Percentiles rank a stretch among this genome's conserved stretches.
Conservation (phyloP, 2,329 filamentous ascomycete genomes). For the Leptographium procerum region DNA sequence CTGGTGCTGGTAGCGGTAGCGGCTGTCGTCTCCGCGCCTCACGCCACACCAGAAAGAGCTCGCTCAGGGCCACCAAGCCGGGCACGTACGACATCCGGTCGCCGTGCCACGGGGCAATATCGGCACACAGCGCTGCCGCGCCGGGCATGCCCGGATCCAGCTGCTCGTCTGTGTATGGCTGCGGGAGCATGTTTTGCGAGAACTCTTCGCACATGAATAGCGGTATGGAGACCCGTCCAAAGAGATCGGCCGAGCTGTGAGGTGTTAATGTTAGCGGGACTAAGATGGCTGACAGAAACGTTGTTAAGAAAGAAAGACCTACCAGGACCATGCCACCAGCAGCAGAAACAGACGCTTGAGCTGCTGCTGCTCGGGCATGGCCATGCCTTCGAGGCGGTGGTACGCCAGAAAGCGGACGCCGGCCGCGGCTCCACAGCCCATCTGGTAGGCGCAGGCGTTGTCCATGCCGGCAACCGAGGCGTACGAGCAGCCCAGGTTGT, state of each 20-base stretch:
- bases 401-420: conserved; percentile 20
- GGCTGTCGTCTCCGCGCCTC: conserved; percentile 14
- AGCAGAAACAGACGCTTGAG: conserved; percentile 24
- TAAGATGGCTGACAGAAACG: too few species aligned
- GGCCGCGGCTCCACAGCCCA: conserved; percentile 15
- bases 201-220: not conserved
- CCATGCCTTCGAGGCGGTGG: conserved; percentile 15
- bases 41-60: conserved; percentile 24
- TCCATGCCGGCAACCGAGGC: conserved; percentile 7
- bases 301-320: not conserved
- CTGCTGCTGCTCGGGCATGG: conserved; percentile 19
- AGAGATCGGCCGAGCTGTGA: not conserved
- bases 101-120: conserved; percentile 19
- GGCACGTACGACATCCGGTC: conserved; percentile 21
- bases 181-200: not conserved
- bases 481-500: conserved; percentile 21
- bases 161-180: not conserved
- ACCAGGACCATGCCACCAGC: conserved; percentile 17
- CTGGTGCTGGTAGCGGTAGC: conserved; percentile 2
- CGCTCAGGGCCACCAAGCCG: conserved; percentile 21
- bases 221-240: not conserved
- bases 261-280: too few species aligned
- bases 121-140: conserved; percentile 1
- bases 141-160: not conserved
- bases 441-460: conserved; percentile 8